These are phyloP conservation scores for Plectranthus barbatus DNA, from an alignment of 257 asterid species.

Conservation along the genomic window DNA sequence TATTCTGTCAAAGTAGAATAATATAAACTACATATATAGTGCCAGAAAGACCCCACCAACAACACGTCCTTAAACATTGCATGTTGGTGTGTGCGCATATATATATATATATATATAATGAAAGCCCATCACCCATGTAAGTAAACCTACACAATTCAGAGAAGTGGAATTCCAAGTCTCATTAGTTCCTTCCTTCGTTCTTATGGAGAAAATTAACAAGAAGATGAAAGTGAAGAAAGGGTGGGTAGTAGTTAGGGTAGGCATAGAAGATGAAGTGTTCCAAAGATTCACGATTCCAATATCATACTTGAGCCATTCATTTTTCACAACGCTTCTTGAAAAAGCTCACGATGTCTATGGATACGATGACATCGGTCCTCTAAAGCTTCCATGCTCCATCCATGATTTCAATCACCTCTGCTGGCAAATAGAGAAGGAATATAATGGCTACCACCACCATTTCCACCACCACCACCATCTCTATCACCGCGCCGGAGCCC, in stretches of 20 bases:
- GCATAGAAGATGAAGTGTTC: conserved; percentile 19
- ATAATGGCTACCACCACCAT: conserved; percentile 3
- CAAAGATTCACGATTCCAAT: conserved; percentile 31
- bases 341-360: conserved; percentile 38
- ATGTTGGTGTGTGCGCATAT: no score
- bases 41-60: neutral
- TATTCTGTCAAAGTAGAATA: neutral
- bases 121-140: no score
- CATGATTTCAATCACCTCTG: conserved; percentile 39
- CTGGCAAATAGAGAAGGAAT: conserved; percentile 37
- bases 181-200: no score
- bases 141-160: neutral
- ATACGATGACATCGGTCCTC: conserved; percentile 28
- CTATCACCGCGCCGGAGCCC: conserved; percentile 12
- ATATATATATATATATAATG: neutral
- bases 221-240: conserved; percentile 28
- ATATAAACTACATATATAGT: neutral
- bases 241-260: conserved; percentile 20
- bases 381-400: conserved; percentile 33
- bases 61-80: neutral
- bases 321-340: conserved; percentile 27
- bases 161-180: neutral
- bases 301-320: conserved; percentile 33
- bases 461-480: conserved; percentile 18
- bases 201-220: conserved; percentile 11